Evolutionary conservation across 139 green algal species (phyloP).

Genomic region (Deuterostichococcus epilithicus): DNA sequence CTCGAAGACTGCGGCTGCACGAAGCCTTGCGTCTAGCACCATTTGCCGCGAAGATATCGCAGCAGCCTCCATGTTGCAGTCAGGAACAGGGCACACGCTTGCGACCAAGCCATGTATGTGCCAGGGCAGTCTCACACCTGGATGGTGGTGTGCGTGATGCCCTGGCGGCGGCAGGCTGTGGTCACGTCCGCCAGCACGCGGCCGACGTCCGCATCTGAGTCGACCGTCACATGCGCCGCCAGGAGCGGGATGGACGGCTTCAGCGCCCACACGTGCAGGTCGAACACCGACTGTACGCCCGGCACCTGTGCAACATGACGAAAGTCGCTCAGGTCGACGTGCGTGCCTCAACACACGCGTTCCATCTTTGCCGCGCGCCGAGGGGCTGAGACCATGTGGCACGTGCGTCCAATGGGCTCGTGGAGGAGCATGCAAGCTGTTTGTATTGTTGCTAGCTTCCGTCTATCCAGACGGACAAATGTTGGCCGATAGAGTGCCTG

Average conservation of each 20-base stretch:
- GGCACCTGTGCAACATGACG: conserved; percentile 36
- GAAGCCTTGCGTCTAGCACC: too few relatives aligned
- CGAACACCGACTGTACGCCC: conserved; percentile 76
- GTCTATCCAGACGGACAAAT: too few relatives aligned
- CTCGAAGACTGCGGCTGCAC: too few relatives aligned
- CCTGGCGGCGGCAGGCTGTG: conserved; percentile 33
- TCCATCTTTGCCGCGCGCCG: conserved; percentile 9
- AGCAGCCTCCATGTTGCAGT: too few relatives aligned
- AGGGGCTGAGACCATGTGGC: background rate
- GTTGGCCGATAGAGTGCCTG: too few relatives aligned
- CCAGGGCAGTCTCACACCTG: conserved; percentile 27
- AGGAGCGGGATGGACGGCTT: conserved; percentile 70
- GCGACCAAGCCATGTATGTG: background rate
- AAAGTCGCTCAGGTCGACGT: too few relatives aligned
- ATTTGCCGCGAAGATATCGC: too few relatives aligned
- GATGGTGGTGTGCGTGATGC: conserved; percentile 77
- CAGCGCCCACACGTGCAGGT: conserved; percentile 91
- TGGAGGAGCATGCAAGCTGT: background rate
- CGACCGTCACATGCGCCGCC: conserved; percentile 64
- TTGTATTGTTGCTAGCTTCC: too few relatives aligned
- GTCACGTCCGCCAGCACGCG: background rate
- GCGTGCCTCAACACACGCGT: too few relatives aligned
- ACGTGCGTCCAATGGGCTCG: background rate
- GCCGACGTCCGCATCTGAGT: conserved; percentile 9
- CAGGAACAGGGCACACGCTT: too few relatives aligned